Percentiles rank a stretch among this genome's conserved stretches.
These are phyloP conservation scores for Raffaelea arxii DNA, from an alignment of 2,329 filamentous ascomycete species.

Conservation along the genomic window DNA sequence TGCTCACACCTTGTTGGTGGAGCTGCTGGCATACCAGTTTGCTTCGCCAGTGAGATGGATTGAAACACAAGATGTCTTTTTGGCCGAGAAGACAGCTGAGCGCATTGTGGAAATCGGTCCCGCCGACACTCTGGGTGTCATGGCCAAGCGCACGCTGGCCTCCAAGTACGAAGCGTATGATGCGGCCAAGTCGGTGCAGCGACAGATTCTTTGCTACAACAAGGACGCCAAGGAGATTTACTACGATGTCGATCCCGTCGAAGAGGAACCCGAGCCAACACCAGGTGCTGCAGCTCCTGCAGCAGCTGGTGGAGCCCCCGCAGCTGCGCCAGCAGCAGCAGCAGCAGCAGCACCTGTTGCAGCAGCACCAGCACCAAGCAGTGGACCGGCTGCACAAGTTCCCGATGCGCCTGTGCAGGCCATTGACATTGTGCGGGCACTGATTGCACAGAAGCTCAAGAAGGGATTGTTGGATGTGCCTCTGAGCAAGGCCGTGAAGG, in stretches of 20 bases:
- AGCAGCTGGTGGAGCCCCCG: slow-evolving; percentile 43
- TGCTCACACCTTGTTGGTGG: slow-evolving; percentile 93
- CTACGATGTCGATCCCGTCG: slow-evolving; percentile 92
- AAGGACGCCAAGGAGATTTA: slow-evolving; percentile 99
- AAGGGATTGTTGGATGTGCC: slow-evolving; percentile 84
- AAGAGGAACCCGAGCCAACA: slow-evolving; percentile 68
- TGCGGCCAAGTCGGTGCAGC: slow-evolving; percentile 88
- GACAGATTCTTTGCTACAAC: slow-evolving; percentile 98
- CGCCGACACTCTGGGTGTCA: slow-evolving; percentile 90
- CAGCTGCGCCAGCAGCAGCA: slow-evolving; percentile 43
- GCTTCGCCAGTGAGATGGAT: slow-evolving; percentile 99
- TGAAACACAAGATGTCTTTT: slow-evolving; percentile 98
- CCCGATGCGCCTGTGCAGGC: slow-evolving; percentile 81
- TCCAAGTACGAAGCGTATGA: slow-evolving; percentile 99
- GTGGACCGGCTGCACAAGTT: slow-evolving; percentile 79
- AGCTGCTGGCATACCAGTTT: slow-evolving; percentile 98
- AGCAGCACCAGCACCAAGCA: slow-evolving; percentile 54
- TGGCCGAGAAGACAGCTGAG: slow-evolving; percentile 91
- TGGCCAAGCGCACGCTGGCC: slow-evolving; percentile 91
- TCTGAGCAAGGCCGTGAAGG: slow-evolving; percentile 94
- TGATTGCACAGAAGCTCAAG: slow-evolving; percentile 97
- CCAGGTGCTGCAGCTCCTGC: slow-evolving; percentile 25
- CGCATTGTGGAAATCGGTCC: slow-evolving; percentile 96
- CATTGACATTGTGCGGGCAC: slow-evolving; percentile 75
- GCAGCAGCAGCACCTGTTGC: slow-evolving; percentile 45